Evolutionary conservation across 257 asterid genomes (phyloP).

Genomic region (Pogostemon cablin): DNA sequence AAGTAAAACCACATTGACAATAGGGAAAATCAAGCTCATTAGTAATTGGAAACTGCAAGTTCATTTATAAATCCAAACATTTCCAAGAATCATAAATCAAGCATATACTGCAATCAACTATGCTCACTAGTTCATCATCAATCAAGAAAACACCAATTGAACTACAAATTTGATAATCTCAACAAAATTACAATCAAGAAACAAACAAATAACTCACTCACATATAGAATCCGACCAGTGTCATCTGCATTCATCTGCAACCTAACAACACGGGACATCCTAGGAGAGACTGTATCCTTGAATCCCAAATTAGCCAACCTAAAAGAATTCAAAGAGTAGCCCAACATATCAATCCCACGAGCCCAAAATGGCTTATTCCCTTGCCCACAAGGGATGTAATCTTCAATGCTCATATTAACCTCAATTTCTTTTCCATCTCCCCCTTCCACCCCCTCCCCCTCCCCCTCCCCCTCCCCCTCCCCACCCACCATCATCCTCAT

Average conservation of each 20-base stretch:
- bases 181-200: background rate
- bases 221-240: constrained; percentile 61
- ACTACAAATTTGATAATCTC: background rate
- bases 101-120: background rate
- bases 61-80: no score
- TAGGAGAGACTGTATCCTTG: constrained; percentile 48
- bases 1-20: no score
- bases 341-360: constrained; percentile 81
- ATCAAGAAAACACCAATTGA: constrained; percentile 2
- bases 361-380: constrained; percentile 86
- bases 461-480: constrained; percentile 30
- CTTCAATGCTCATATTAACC: constrained; percentile 68
- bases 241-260: constrained; percentile 52
- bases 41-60: no score
- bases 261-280: constrained; percentile 67
- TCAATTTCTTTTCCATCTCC: constrained; percentile 36
- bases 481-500: constrained; percentile 38
- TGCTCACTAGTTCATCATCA: constrained; percentile 8
- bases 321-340: constrained; percentile 74
- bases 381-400: constrained; percentile 63
- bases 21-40: no score
- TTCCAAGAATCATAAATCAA: background rate
- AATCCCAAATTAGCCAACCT: constrained; percentile 63
- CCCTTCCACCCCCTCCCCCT: constrained; percentile 32
- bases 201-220: constrained; percentile 40